Percentiles rank a stretch among this genome's conserved stretches.
Evolutionary conservation across 805 yeast species (phyloP).

Genomic region (Candida golubevii): DNA sequence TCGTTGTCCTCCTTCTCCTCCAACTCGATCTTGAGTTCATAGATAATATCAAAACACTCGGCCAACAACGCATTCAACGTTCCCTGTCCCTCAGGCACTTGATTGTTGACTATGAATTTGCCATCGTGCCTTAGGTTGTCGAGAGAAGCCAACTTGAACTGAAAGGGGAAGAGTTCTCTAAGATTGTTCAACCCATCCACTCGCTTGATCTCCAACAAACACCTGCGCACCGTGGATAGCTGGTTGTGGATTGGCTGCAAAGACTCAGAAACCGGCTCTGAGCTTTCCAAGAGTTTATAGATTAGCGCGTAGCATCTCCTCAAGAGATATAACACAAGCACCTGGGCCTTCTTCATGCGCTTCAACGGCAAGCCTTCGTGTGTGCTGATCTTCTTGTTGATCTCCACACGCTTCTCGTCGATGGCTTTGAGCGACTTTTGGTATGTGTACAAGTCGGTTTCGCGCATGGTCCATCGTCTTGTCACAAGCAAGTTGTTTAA

Average conservation of each 20-base stretch:
- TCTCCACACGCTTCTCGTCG: constrained; percentile 62
- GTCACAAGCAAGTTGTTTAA: constrained; percentile 84
- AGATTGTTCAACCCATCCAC: constrained; percentile 87
- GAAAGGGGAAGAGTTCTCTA: constrained; percentile 93
- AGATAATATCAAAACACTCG: constrained; percentile 90
- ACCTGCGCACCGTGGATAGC: constrained; percentile 83
- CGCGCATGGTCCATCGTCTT: constrained; percentile 95
- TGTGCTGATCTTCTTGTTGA: constrained; percentile 19
- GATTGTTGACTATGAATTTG: constrained; percentile 79
- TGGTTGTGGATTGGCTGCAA: constrained; percentile 93
- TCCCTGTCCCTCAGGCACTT: constrained; percentile 98
- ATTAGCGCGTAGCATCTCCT: constrained; percentile 90
- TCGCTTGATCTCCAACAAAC: constrained; percentile 83
- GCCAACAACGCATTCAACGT: constrained; percentile 85
- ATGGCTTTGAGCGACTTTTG: constrained; percentile 70
- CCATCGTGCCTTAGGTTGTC: constrained; percentile 89
- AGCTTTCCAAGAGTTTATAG: constrained; percentile 81
- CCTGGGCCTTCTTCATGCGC: constrained; percentile 31
- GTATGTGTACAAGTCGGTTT: constrained; percentile 85
- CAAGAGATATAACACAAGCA: constrained; percentile 65
- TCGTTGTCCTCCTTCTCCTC: constrained; percentile 51
- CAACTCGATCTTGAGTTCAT: constrained; percentile 83
- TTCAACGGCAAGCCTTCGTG: constrained; percentile 13
- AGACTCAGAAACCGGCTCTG: constrained; percentile 95
- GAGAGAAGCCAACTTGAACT: constrained; percentile 84